Evolutionary conservation across 192 early-diverging fungal genomes (phyloP).

Genomic region (Linnemannia elongata): DNA sequence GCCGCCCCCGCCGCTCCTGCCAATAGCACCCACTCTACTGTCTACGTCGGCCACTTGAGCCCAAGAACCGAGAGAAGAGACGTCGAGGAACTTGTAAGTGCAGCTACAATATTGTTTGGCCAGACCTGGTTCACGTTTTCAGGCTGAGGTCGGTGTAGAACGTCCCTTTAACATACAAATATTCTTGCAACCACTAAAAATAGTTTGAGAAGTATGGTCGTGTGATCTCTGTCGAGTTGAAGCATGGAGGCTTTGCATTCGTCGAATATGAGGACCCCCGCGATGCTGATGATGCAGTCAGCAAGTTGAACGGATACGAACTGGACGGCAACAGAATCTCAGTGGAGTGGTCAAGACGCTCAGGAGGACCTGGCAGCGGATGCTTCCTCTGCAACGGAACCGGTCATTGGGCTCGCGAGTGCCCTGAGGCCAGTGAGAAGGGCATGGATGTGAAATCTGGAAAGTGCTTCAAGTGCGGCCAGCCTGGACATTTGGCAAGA

Average conservation of each 20-base stretch:
- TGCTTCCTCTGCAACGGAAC: conserved; percentile 67
- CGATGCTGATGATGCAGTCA: conserved; percentile 67
- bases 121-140: not conserved
- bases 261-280: conserved; percentile 68
- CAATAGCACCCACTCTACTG: conserved; percentile 45
- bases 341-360: conserved; percentile 66
- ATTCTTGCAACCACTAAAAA: not conserved
- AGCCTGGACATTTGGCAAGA: conserved; percentile 65
- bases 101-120: no score
- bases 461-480: conserved; percentile 68
- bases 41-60: conserved; percentile 67
- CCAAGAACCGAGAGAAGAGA: conserved; percentile 64
- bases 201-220: conserved; percentile 69
- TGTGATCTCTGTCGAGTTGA: conserved; percentile 63
- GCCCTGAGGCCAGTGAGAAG: conserved; percentile 64
- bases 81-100: conserved; percentile 66
- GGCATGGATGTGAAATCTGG: conserved; percentile 71
- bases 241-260: conserved; percentile 68
- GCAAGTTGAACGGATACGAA: conserved; percentile 65
- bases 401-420: conserved; percentile 70
- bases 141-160: not conserved
- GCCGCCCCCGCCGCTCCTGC: conserved; percentile 29
- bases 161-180: not conserved
- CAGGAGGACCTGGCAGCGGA: conserved; percentile 64
- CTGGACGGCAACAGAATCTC: conserved; percentile 64